Evolutionary conservation across 2,329 filamentous ascomycete genomes (phyloP).

Genomic region (Alternaria arbusti): DNA sequence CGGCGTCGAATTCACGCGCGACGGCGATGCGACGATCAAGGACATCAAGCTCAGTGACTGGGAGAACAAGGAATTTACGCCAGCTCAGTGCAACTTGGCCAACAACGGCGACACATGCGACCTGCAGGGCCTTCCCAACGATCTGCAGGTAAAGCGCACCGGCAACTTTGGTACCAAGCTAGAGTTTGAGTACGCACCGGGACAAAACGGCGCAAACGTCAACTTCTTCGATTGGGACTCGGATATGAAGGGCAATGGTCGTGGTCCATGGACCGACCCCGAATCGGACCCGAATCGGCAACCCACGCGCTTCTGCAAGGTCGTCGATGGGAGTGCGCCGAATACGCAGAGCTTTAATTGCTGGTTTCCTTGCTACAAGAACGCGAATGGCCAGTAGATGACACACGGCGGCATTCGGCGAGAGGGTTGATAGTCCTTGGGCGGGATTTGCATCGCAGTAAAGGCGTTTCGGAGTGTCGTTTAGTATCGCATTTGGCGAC

Average conservation of each 20-base stretch:
- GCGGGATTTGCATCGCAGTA: background rate
- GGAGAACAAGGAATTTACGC: background rate
- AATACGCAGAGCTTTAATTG: background rate
- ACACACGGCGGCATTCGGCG: background rate
- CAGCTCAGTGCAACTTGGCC: background rate
- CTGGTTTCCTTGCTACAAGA: slow-evolving; percentile 17
- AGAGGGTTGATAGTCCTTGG: background rate
- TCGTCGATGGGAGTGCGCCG: background rate
- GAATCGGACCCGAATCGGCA: background rate
- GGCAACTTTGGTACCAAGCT: slow-evolving; percentile 5
- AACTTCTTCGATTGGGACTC: slow-evolving; percentile 11
- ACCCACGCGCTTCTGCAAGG: slow-evolving; percentile 4
- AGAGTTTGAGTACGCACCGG: slow-evolving; percentile 11
- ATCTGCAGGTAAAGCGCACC: slow-evolving; percentile 10
- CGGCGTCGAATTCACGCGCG: slow-evolving; percentile 11
- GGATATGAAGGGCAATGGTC: slow-evolving; percentile 8
- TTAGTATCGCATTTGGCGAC: background rate
- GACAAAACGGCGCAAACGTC: background rate
- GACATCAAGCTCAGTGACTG: background rate
- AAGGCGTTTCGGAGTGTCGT: too few relatives aligned
- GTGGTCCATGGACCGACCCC: slow-evolving; percentile 9
- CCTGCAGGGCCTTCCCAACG: slow-evolving; percentile 9
- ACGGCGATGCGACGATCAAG: slow-evolving; percentile 6
- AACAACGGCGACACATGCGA: slow-evolving; percentile 4
- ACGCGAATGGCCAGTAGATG: background rate